Evolutionary conservation across 1,139 yeast species (phyloP).

Genomic region (Blastobotrys apis): DNA sequence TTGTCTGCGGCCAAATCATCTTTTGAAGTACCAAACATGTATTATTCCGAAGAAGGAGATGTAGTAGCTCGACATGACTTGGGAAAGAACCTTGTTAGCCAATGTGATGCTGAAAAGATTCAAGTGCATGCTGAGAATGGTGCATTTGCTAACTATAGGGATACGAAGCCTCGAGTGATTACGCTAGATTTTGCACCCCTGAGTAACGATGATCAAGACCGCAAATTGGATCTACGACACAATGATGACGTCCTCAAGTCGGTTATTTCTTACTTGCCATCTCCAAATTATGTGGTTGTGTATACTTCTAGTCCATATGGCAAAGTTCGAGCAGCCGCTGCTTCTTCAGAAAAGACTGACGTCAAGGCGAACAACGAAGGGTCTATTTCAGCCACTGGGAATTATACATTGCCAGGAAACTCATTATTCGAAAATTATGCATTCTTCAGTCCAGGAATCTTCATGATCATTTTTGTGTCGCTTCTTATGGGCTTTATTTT

Average conservation of each 20-base stretch:
- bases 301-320: constrained; percentile 22
- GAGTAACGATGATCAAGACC: constrained; percentile 18
- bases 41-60: constrained; percentile 11
- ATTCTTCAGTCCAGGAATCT: constrained; percentile 60
- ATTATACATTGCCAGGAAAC: constrained; percentile 12
- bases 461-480: constrained; percentile 60
- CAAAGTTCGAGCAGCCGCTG: constrained; percentile 1
- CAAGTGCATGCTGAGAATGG: constrained; percentile 26
- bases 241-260: constrained; percentile 30
- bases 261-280: constrained; percentile 31
- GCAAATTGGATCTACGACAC: constrained; percentile 22
- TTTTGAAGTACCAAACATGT: constrained; percentile 18
- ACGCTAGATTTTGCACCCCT: constrained; percentile 28
- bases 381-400: neutral
- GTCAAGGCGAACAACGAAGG: neutral
- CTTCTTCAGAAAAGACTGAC: neutral
- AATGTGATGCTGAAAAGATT: constrained; percentile 32
- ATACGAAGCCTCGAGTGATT: constrained; percentile 32
- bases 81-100: constrained; percentile 17
- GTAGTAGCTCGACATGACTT: constrained; percentile 16
- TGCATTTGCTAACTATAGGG: constrained; percentile 28
- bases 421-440: constrained; percentile 45
- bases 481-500: constrained; percentile 50
- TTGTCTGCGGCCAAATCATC: constrained; percentile 26
- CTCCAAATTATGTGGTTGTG: constrained; percentile 34